Conservation (phyloP, 2,329 filamentous ascomycete genomes). For the Mycosphaerella sp. region DNA sequence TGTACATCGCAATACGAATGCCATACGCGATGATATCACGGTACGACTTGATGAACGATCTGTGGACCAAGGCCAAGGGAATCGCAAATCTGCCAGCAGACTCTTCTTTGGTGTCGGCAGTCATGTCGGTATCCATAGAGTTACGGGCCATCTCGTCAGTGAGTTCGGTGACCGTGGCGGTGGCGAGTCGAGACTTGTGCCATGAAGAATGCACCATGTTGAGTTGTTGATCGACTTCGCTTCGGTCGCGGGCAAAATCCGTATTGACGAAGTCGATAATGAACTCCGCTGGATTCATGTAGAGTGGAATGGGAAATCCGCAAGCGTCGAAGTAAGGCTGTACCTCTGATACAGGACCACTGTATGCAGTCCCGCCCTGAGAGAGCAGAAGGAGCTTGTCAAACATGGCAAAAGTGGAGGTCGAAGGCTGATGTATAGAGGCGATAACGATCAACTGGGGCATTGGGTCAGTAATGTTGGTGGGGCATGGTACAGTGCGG, state of each 20-base stretch:
- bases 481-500: neutral
- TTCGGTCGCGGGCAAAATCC: constrained; percentile 58
- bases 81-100: constrained; percentile 47
- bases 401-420: constrained; percentile 71
- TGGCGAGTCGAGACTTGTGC: constrained; percentile 44
- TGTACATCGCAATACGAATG: constrained; percentile 77
- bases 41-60: constrained; percentile 76
- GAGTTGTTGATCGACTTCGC: constrained; percentile 46
- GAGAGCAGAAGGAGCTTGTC: constrained; percentile 73
- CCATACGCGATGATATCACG: constrained; percentile 79
- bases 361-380: constrained; percentile 64
- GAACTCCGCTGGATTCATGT: constrained; percentile 75
- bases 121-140: constrained; percentile 30
- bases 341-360: constrained; percentile 56
- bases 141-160: constrained; percentile 35
- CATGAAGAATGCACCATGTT: constrained; percentile 52
- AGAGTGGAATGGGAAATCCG: constrained; percentile 58
- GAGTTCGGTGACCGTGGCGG: constrained; percentile 31
- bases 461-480: neutral
- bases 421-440: constrained; percentile 81
- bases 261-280: constrained; percentile 72
- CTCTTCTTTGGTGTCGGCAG: constrained; percentile 26
- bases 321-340: constrained; percentile 58
- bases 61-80: constrained; percentile 63
- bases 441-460: constrained; percentile 66